Evolutionary conservation across 1,139 yeast species (phyloP).

Genomic region (Meyerozyma sp.): DNA sequence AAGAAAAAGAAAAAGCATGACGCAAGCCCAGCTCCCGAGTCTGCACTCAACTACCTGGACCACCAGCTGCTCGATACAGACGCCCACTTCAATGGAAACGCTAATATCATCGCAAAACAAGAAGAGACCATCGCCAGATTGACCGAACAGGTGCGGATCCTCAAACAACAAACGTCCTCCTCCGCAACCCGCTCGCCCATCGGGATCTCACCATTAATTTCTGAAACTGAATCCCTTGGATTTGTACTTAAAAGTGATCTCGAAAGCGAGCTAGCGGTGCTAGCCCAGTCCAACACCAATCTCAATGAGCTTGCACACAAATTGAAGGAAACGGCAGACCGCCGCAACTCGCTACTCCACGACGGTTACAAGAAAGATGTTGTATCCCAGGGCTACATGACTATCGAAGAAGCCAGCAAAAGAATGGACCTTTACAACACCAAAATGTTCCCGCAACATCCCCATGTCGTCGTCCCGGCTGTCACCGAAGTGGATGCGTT

Average conservation of each 20-base stretch:
- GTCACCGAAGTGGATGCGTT: conserved; percentile 42
- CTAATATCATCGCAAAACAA: neutral
- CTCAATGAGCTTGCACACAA: conserved; percentile 35
- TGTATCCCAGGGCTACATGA: conserved; percentile 41
- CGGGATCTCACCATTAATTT: neutral
- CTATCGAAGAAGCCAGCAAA: conserved; percentile 44
- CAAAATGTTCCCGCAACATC: conserved; percentile 37
- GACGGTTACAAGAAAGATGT: conserved; percentile 31
- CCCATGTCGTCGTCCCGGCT: conserved; percentile 49
- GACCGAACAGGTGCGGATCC: neutral
- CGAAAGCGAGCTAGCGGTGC: conserved; percentile 33
- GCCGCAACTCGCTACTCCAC: conserved; percentile 28
- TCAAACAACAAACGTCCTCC: neutral
- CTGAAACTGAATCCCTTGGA: conserved; percentile 19
- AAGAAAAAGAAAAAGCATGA: conserved; percentile 39
- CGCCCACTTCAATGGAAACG: neutral
- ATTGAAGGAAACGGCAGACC: conserved; percentile 30
- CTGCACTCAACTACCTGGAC: neutral
- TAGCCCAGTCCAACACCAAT: conserved; percentile 19
- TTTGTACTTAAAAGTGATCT: conserved; percentile 28
- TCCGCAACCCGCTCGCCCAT: neutral
- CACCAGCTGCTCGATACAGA: neutral
- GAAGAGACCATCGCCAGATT: conserved; percentile 3
- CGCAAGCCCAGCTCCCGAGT: neutral
- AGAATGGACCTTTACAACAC: conserved; percentile 40